A percentile compares a stretch with the other conserved stretches of the same genome.
phyloP scores from a whole-genome alignment of 208 protist species.

The Trichomonas vaginalis region DNA sequence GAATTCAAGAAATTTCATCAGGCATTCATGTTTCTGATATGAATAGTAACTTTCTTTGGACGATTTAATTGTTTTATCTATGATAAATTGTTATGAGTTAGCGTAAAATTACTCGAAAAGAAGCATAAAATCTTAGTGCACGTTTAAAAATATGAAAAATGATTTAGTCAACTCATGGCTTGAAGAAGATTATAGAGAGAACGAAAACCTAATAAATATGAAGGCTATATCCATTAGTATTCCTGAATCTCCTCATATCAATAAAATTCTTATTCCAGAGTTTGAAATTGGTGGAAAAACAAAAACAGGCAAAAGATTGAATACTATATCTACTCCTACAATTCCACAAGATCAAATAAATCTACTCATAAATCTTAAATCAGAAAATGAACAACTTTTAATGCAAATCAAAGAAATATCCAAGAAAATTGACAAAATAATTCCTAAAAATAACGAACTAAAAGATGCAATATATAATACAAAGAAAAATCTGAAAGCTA shows the following conservation, averaged over 20 bases:
- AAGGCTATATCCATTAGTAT: neutral
- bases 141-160: neutral
- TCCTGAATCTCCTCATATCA: neutral
- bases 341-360: neutral
- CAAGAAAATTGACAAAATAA: neutral
- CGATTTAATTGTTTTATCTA: no score
- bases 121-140: no score
- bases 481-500: neutral
- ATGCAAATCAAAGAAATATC: neutral
- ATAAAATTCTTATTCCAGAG: neutral
- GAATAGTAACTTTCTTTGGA: no score
- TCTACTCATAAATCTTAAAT: neutral
- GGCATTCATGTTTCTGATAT: no score
- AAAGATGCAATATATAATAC: neutral
- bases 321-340: neutral
- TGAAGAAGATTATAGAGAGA: neutral
- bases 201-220: neutral
- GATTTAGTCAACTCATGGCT: neutral
- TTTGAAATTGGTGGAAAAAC: neutral
- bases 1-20: no score
- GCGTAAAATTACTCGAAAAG: no score
- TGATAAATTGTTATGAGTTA: no score
- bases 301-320: neutral
- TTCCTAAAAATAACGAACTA: neutral
- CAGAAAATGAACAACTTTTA: neutral